Evolutionary conservation across 805 yeast species (phyloP).

Genomic region (Wickerhamiella shivajii): DNA sequence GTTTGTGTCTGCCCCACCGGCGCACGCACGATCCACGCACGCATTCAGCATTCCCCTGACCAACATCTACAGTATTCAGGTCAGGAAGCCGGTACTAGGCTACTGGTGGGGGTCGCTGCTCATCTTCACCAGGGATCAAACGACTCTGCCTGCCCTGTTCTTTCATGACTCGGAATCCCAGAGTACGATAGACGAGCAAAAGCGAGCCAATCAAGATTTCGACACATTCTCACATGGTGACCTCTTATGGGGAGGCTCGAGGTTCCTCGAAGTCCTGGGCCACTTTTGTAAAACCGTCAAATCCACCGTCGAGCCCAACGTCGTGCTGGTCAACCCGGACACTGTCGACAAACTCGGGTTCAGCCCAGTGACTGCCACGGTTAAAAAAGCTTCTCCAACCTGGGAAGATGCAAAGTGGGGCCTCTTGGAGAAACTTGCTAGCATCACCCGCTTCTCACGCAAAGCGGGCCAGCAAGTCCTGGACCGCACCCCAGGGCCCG

Average conservation of each 20-base stretch:
- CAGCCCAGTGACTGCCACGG: conserved; percentile 30
- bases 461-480: conserved; percentile 49
- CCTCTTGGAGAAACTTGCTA: conserved; percentile 69
- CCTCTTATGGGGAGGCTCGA: conserved; percentile 83
- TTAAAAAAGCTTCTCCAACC: conserved; percentile 14
- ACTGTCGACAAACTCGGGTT: conserved; percentile 49
- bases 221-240: conserved; percentile 44
- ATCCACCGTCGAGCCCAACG: conserved; percentile 56
- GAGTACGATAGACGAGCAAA: conserved; percentile 51
- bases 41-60: conserved; percentile 51
- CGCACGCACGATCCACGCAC: conserved; percentile 41
- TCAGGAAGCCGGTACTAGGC: conserved; percentile 68
- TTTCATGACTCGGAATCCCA: conserved; percentile 85
- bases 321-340: conserved; percentile 67
- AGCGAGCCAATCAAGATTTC: conserved; percentile 45
- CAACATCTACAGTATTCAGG: conserved; percentile 62
- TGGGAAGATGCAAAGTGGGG: conserved; percentile 72
- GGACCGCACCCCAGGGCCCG: conserved; percentile 39
- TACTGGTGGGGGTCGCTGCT: conserved; percentile 88
- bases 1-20: conserved; percentile 38
- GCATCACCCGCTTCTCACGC: conserved; percentile 49
- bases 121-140: conserved; percentile 46
- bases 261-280: conserved; percentile 44
- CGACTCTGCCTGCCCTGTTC: conserved; percentile 66
- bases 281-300: conserved; percentile 46